These are phyloP conservation scores for Hortaea werneckii DNA, from an alignment of 2,329 filamentous ascomycete genomes.

Conservation along the genomic window DNA sequence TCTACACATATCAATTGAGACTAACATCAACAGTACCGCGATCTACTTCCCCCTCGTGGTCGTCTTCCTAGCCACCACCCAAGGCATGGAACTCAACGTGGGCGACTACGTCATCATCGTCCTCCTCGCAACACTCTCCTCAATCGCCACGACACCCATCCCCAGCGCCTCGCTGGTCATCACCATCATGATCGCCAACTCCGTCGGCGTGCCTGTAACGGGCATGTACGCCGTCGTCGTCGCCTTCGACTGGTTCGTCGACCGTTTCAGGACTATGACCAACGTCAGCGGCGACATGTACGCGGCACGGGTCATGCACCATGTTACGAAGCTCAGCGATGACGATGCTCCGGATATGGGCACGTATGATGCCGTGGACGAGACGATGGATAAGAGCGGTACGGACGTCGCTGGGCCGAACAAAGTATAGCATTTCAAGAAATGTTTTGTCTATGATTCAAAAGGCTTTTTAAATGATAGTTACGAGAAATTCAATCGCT, in stretches of 20 bases:
- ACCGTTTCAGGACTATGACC: constrained; percentile 43
- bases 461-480: too few relatives aligned
- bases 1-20: too few relatives aligned
- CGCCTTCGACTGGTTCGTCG: constrained; percentile 46
- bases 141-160: constrained; percentile 46
- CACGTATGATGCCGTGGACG: not conserved
- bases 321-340: constrained; percentile 30
- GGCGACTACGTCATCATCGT: constrained; percentile 42
- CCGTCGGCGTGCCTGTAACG: constrained; percentile 36
- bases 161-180: constrained; percentile 43
- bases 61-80: constrained; percentile 43
- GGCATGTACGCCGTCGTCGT: constrained; percentile 45
- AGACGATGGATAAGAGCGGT: not conserved
- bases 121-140: constrained; percentile 41
- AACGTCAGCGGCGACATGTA: constrained; percentile 44
- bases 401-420: not conserved
- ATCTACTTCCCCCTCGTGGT: constrained; percentile 47
- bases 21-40: constrained; percentile 31
- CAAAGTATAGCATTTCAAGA: too few relatives aligned
- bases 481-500: too few relatives aligned
- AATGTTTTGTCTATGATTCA: too few relatives aligned
- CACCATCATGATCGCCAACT: constrained; percentile 41
- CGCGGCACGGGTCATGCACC: constrained; percentile 31
- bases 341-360: constrained; percentile 1
- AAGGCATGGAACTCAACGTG: constrained; percentile 34